Base-by-base conservation (phyloP, 2,329 filamentous ascomycete genomes). In the Colletotrichum coccodes region DNA sequence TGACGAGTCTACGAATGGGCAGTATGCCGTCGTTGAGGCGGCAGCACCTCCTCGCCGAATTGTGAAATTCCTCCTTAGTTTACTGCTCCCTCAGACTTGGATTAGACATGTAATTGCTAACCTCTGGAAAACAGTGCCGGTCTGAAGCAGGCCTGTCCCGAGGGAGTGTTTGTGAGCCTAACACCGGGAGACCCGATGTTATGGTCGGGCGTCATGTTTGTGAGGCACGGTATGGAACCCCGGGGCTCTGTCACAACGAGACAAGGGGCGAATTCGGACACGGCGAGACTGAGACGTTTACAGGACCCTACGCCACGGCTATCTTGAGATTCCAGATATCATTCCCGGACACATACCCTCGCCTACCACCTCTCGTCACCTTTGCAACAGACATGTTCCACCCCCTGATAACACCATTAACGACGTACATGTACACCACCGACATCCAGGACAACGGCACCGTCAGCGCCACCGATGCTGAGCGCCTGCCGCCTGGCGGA, bases 371-470 rank as follows among this genome's bases (percentile, higher is more conserved):
- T 11, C 85, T 95, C 21, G 89, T 99, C 72, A 95, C 92, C 62
- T 97, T 99, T 80, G 89, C 90, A 52, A 97, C 94, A 73, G 95
- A 98, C 78, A 92, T 98, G 73, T 99, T 98, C 79, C 95, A 99
- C 78, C 95, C 95, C 21, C 86, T 99, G 47, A 91, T 98, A 73
- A 94, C 95, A 8, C 95, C 96, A 42, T 86, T 97, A 70, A 97
- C 94, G n/a, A 97, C 94, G 4, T 97, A 97, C 81, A 96, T 94
- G 77, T 97, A 97, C 83, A 92, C 94, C 47, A 94, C 93, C 70
- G 91, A 92, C 65, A 89, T 92, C 40, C 89, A 92, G 70, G 91
- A 90, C 70, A 87, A 88, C 64, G 93, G 93, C 54, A 94, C 93
- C 0, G 91, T 95, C 70, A 95, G 93, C 77, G 93, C 94, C 9